Percentiles rank a stretch among this genome's conserved stretches.
These are phyloP conservation scores for Trichomonascus vanleenenianus DNA, from an alignment of 805 yeast species.

Conservation along the genomic window DNA sequence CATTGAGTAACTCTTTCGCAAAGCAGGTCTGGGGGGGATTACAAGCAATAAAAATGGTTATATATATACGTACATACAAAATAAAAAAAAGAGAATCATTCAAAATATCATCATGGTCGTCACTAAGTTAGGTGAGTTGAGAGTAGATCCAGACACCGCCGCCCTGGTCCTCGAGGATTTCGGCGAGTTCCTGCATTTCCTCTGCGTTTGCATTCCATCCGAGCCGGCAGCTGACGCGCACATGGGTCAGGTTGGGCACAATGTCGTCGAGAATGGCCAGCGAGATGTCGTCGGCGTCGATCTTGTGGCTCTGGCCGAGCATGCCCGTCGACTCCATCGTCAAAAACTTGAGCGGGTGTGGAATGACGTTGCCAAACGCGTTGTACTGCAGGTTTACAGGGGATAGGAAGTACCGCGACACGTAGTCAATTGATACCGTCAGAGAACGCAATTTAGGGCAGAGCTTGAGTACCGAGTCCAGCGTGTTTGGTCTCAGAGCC, in stretches of 20 bases:
- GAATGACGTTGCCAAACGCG: constrained; percentile 29
- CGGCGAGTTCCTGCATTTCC: constrained; percentile 56
- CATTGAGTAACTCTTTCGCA: no score
- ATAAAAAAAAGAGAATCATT: no score
- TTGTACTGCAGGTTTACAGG: constrained; percentile 16
- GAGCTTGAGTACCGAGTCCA: constrained; percentile 63
- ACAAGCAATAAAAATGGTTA: no score
- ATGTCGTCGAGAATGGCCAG: constrained; percentile 75
- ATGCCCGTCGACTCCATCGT: constrained; percentile 77
- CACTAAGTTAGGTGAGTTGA: neutral
- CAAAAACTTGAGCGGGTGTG: constrained; percentile 48
- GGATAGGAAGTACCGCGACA: constrained; percentile 39
- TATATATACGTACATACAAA: no score
- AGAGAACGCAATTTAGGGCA: constrained; percentile 67
- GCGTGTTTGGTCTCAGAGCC: constrained; percentile 53
- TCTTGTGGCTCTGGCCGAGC: constrained; percentile 70
- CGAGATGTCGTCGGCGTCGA: constrained; percentile 84
- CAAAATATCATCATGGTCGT: neutral
- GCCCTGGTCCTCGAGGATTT: constrained; percentile 61
- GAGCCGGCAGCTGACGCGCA: constrained; percentile 64
- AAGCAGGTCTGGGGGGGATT: no score
- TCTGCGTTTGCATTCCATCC: constrained; percentile 67
- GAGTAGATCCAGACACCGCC: constrained; percentile 44
- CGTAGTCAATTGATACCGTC: constrained; percentile 74
- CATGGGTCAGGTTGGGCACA: constrained; percentile 55